Evolutionary conservation across 495 filamentous ascomycete genomes (phyloP).

Genomic region (Talaromyces thailandensis): DNA sequence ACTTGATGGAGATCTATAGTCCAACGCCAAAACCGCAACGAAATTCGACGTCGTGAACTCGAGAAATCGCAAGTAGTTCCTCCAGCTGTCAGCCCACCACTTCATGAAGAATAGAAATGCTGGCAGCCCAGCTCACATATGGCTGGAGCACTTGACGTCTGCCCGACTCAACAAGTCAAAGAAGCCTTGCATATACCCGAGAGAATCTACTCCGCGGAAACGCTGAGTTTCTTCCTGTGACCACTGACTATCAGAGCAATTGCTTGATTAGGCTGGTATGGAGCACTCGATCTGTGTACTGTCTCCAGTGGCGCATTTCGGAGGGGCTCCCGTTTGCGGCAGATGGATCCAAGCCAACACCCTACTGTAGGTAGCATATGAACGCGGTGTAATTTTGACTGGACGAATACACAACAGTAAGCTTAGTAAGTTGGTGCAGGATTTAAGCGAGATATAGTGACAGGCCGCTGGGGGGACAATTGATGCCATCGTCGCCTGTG

Average conservation of each 20-base stretch:
- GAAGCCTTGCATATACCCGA: neutral
- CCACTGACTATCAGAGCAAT: neutral
- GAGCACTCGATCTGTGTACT: neutral
- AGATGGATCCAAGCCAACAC: neutral
- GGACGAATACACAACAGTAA: neutral
- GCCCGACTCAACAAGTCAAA: neutral
- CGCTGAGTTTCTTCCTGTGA: neutral
- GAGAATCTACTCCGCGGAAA: neutral
- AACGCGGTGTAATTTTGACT: neutral
- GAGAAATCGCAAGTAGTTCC: neutral
- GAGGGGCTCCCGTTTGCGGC: neutral
- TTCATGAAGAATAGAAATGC: neutral
- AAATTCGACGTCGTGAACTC: neutral
- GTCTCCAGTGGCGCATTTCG: neutral
- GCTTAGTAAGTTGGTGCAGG: neutral
- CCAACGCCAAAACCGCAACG: constrained; percentile 25
- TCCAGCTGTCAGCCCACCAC: neutral
- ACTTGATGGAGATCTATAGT: constrained; percentile 57
- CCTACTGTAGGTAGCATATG: neutral
- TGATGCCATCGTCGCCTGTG: neutral
- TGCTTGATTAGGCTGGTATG: neutral
- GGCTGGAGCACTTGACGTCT: neutral
- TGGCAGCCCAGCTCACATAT: neutral
- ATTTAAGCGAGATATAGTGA: neutral
- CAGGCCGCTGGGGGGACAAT: neutral